Evolutionary conservation across 1,284 basidiomycete genomes (phyloP), one percentile per base, ranked within the genome.

Genomic region (Fomes fomentarius): DNA sequence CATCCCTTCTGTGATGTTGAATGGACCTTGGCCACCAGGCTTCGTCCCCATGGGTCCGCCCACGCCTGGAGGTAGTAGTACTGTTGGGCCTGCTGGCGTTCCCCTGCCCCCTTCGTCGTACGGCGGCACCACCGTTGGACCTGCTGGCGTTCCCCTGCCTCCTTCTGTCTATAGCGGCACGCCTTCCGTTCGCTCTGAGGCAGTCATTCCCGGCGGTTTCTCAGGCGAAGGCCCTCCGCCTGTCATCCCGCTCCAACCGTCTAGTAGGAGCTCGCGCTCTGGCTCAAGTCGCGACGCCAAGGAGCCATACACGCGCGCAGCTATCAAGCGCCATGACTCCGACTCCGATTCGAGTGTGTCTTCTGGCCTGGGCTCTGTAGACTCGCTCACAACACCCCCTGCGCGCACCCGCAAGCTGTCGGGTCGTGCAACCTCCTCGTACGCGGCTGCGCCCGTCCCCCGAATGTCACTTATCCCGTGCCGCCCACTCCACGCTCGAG

Each of bases 321-420:
- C 50, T 9, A 50, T 56, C 22, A 44, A 41, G 17, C 54, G 60
- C 37, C 63, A 63, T 9, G 60, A 59, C 12, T 62, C 59, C 15
- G 67, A 68, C 48, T 61, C 65, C 8, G 65, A 67, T 31, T 62
- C 60, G 14, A 63, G 57, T 14, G 56, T 65, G 1, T 62, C 65
- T 9, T 69, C 68, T 14, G 60, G 65, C 40, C 25, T 69, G 38
- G 64, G 64, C 24, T 69, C 67, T 2, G 43, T 50, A 4, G 65
- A 69, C 53, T 64, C 68, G 24, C 60, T 71, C 35, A 64, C 67
- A 2, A 71, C 69, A 10, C 69, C 69, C 0, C 69, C 67, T 5
- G 57, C 60, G 3, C 62, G 62, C 28, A 49, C 54, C 6, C 57
- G 54, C 39, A 66, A 63, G 44, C 30, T 60, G 9, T 46, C 60